phyloP scores from a whole-genome alignment of 2,329 filamentous ascomycete genomes.

The Cryoendolithus antarcticus region DNA sequence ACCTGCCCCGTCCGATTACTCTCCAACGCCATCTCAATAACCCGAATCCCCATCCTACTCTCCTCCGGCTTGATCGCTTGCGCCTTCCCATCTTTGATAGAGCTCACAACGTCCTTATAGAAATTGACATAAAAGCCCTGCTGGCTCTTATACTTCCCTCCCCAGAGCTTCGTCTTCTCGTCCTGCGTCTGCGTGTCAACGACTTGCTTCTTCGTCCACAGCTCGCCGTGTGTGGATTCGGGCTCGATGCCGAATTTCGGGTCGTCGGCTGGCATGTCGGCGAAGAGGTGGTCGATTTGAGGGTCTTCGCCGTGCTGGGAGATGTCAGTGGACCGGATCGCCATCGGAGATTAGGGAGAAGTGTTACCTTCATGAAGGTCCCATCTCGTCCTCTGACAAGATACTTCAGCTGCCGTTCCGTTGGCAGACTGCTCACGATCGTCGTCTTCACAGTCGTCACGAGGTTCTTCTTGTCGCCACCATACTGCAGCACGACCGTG shows the following conservation, averaged over 20 bases:
- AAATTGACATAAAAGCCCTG: slow-evolving; percentile 29
- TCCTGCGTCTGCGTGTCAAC: slow-evolving; percentile 13
- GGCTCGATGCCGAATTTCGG: slow-evolving; percentile 26
- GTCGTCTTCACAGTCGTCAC: slow-evolving; percentile 24
- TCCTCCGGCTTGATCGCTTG: slow-evolving; percentile 29
- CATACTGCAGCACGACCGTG: slow-evolving; percentile 25
- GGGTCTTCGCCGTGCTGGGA: slow-evolving; percentile 19
- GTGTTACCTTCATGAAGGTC: slow-evolving; percentile 28
- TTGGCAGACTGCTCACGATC: slow-evolving; percentile 16
- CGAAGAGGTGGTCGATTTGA: slow-evolving; percentile 25
- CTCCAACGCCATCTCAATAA: slow-evolving; percentile 33
- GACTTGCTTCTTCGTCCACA: slow-evolving; percentile 29
- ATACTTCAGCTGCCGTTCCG: slow-evolving; percentile 24
- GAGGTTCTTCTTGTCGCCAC: slow-evolving; percentile 20
- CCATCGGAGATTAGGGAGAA: neutral
- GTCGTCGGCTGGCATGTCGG: slow-evolving; percentile 17
- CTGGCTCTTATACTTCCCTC: slow-evolving; percentile 28
- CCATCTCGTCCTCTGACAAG: slow-evolving; percentile 23
- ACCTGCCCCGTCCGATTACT: slow-evolving; percentile 24
- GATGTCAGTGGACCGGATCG: neutral
- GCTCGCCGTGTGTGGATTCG: slow-evolving; percentile 24
- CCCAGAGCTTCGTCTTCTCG: slow-evolving; percentile 20
- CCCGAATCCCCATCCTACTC: slow-evolving; percentile 27
- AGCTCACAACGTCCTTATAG: slow-evolving; percentile 31
- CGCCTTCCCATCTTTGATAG: slow-evolving; percentile 28